A percentile compares a stretch with the other conserved stretches of the same genome.
Conservation (phyloP, 2,329 filamentous ascomycete genomes). For the Eurotiales sp. region DNA sequence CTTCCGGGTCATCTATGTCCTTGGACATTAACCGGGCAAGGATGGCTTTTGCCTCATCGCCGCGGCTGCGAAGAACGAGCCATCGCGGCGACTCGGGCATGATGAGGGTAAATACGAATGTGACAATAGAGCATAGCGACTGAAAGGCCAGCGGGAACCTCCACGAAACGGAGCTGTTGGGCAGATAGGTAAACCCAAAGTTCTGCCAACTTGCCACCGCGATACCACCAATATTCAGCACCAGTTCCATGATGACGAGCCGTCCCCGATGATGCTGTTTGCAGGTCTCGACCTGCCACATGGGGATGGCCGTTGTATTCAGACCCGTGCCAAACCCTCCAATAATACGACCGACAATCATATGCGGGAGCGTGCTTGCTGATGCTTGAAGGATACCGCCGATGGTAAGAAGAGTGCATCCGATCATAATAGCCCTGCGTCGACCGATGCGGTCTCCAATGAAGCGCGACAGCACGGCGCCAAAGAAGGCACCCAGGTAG, state of each 20-base stretch:
- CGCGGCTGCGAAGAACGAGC: not conserved
- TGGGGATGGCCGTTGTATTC: constrained; percentile 48
- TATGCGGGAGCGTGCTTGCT: constrained; percentile 36
- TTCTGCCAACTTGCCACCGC: constrained; percentile 7
- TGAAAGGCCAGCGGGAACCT: constrained; percentile 44
- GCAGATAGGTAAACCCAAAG: constrained; percentile 39
- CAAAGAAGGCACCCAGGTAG: constrained; percentile 32
- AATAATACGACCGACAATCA: constrained; percentile 45
- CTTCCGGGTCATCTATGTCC: constrained; percentile 21
- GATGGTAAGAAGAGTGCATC: constrained; percentile 46
- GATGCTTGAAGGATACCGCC: constrained; percentile 44
- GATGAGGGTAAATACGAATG: constrained; percentile 30
- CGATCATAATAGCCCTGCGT: constrained; percentile 41
- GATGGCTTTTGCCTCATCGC: constrained; percentile 14
- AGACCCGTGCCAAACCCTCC: constrained; percentile 47
- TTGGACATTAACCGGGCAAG: not conserved
- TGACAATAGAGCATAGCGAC: constrained; percentile 39
- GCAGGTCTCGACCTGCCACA: constrained; percentile 20
- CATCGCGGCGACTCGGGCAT: constrained; percentile 5
- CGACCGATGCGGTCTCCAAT: constrained; percentile 47
- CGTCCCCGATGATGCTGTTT: constrained; percentile 5
- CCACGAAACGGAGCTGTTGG: constrained; percentile 28
- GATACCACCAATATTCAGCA: constrained; percentile 26
- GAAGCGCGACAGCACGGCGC: constrained; percentile 38
- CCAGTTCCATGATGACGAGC: constrained; percentile 23